Base-by-base conservation (phyloP, 2,329 filamentous ascomycete genomes). In the Byssochlamys sp. region DNA sequence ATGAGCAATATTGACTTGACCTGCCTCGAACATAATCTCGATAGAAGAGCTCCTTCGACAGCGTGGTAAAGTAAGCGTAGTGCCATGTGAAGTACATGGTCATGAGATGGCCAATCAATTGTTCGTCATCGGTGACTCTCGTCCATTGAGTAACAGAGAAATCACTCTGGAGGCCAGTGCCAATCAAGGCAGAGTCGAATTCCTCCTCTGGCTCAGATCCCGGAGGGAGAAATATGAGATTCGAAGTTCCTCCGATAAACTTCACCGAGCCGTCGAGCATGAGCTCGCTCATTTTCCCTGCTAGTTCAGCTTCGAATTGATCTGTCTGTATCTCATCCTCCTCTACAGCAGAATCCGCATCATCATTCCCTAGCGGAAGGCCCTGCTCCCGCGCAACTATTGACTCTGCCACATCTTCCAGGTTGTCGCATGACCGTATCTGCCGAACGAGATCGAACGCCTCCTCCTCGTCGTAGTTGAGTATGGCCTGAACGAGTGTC, bases 81-180 rank as follows among this genome's bases (percentile, higher is more conserved):
- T 97, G 94, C 88, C 92, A 97, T 65, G 86, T 90, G 75, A 97
- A 97, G 75, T 99, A 99, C 89, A 97, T 91, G 67, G 91, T 92
- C 69, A 99, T 84, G 19, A 99, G 83, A 72, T 96, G 92, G 14
- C 86, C 82, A 64, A 96, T 85, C 52, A 96, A 79, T 56, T 88
- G 83, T 26, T 85, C 80, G 69, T 96, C 90, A 54, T 84, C 80
- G 1, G 90, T 96, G 52, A 96, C 90, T 14, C 80, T 83, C 0
- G 92, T 95, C 94, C 94, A 99, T 56, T 87, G 91, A 24, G 84
- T 85, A 56, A 94, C 80, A 3, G 90, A 86, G 60, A 92, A 83
- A 55, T 87, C 84, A 60, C 81, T 77, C 19, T 78, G 75, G 14
- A 77, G 73, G 6, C 77, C 74, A 0, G 75, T 63, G 24, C 78